phyloP scores from a whole-genome alignment of 768 basidiomycete genomes.

The Aureoboletus auriporus region DNA sequence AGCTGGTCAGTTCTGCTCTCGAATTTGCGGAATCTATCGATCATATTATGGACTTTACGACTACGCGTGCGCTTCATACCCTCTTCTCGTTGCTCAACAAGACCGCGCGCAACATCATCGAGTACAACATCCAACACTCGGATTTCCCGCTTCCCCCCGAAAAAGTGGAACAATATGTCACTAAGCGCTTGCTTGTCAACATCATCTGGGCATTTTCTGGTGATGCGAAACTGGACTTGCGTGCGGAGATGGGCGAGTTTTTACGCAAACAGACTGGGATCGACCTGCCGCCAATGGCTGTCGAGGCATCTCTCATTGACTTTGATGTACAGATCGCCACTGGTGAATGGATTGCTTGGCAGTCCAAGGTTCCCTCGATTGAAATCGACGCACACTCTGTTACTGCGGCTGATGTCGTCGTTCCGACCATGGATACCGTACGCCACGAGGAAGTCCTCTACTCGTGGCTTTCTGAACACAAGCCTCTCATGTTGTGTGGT shows the following conservation, averaged over 20 bases:
- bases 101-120: slow-evolving; percentile 86
- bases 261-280: slow-evolving; percentile 82
- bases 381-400: slow-evolving; percentile 97
- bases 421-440: slow-evolving; percentile 97
- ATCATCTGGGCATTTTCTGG: slow-evolving; percentile 99
- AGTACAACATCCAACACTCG: slow-evolving; percentile 91
- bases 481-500: slow-evolving; percentile 96
- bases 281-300: slow-evolving; percentile 73
- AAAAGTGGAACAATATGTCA: slow-evolving; percentile 85
- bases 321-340: slow-evolving; percentile 86
- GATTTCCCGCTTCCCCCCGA: slow-evolving; percentile 90
- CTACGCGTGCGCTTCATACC: slow-evolving; percentile 87
- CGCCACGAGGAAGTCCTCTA: slow-evolving; percentile 98
- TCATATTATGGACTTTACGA: slow-evolving; percentile 99
- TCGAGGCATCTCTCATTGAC: slow-evolving; percentile 86
- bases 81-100: slow-evolving; percentile 98
- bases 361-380: slow-evolving; percentile 85
- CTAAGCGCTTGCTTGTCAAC: slow-evolving; percentile 83
- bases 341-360: slow-evolving; percentile 92
- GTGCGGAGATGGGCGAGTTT: slow-evolving; percentile 87
- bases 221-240: slow-evolving; percentile 86
- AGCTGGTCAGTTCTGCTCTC: slow-evolving; percentile 77
- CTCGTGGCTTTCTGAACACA: slow-evolving; percentile 98
- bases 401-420: slow-evolving; percentile 93
- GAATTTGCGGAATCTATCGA: slow-evolving; percentile 79